A percentile compares a stretch with the other conserved stretches of the same genome.
Evolutionary conservation across 2,329 filamentous ascomycete species (phyloP).

Genomic region (Stachybotrys chlorohalonatus): DNA sequence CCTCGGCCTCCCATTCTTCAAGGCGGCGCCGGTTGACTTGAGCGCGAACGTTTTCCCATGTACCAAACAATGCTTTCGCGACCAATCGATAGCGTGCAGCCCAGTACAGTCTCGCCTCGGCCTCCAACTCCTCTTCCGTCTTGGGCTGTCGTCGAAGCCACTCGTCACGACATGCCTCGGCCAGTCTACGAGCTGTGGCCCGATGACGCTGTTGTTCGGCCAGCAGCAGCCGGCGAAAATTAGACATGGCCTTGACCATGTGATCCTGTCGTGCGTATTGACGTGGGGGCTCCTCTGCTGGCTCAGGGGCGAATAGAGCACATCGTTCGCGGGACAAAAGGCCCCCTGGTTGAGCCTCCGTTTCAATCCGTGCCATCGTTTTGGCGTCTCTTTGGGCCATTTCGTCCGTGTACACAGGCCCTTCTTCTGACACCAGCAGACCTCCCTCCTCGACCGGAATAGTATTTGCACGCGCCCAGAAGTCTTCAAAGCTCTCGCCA

Average conservation of each 20-base stretch:
- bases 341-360: constrained; percentile 67
- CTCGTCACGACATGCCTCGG: constrained; percentile 67
- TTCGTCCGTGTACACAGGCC: constrained; percentile 47
- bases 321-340: constrained; percentile 62
- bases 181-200: constrained; percentile 67
- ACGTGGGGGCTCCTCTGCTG: constrained; percentile 60
- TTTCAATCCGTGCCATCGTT: constrained; percentile 59
- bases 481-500: constrained; percentile 48
- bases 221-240: constrained; percentile 72
- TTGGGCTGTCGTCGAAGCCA: constrained; percentile 69
- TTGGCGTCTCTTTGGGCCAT: constrained; percentile 59
- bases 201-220: constrained; percentile 73
- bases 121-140: constrained; percentile 70
- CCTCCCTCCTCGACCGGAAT: constrained; percentile 52
- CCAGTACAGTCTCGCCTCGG: constrained; percentile 62
- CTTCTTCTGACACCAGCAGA: constrained; percentile 45
- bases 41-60: constrained; percentile 54
- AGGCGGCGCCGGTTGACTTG: constrained; percentile 54
- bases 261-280: constrained; percentile 89
- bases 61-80: constrained; percentile 44
- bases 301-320: constrained; percentile 64
- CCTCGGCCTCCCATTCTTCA: constrained; percentile 55
- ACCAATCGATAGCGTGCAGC: constrained; percentile 64
- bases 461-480: constrained; percentile 38
- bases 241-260: constrained; percentile 66